Percentiles rank a stretch among this genome's conserved stretches.
These are phyloP conservation scores for Leucosporidium yakuticum DNA, from an alignment of 768 basidiomycete genomes.

Conservation along the genomic window DNA sequence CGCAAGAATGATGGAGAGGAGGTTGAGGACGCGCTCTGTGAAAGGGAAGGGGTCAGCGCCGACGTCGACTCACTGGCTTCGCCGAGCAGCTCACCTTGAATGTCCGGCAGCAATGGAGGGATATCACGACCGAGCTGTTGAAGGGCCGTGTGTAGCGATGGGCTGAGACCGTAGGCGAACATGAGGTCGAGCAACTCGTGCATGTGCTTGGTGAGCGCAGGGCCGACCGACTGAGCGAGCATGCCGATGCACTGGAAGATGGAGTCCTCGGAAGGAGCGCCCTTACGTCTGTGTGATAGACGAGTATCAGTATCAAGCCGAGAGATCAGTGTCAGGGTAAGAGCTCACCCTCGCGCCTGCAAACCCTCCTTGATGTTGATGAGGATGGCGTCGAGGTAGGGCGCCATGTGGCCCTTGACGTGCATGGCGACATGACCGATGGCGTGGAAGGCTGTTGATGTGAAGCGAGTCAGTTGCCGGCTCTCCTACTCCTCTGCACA, in stretches of 20 bases:
- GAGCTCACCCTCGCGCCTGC: conserved; percentile 69
- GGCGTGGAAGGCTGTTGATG: conserved; percentile 59
- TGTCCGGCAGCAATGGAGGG: conserved; percentile 79
- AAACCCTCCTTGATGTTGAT: conserved; percentile 80
- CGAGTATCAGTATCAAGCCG: neutral
- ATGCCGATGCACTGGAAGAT: conserved; percentile 98
- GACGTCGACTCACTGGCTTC: neutral
- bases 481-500: too few relatives aligned
- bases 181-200: conserved; percentile 96
- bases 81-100: conserved; percentile 61
- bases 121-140: conserved; percentile 78
- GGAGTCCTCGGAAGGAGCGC: conserved; percentile 76
- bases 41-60: neutral
- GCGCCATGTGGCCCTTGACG: conserved; percentile 90
- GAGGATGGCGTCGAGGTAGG: conserved; percentile 88
- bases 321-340: conserved; percentile 9
- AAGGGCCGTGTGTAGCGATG: conserved; percentile 76
- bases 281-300: conserved; percentile 13
- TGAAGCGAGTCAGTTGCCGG: neutral
- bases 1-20: conserved; percentile 70
- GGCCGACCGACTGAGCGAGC: conserved; percentile 90
- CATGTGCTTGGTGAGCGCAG: conserved; percentile 86
- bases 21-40: conserved; percentile 79
- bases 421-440: conserved; percentile 91
- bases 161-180: conserved; percentile 88